Base-by-base conservation (phyloP, 345 rosid species). In the Syzygium aromaticum region DNA sequence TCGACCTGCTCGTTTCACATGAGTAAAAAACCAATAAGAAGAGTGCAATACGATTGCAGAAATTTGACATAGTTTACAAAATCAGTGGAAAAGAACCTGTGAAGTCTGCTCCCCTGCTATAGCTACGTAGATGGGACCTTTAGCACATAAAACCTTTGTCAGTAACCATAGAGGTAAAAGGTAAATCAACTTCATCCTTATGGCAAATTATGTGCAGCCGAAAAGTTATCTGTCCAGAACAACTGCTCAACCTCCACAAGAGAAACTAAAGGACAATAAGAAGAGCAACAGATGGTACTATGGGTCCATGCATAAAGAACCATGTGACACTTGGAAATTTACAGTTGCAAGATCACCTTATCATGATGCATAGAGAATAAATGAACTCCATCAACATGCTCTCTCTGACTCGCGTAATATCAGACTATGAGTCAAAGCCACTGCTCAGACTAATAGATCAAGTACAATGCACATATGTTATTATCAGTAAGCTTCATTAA, bases 101-200 rank as follows among this genome's bases (percentile, higher is more conserved):
- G 92, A 90, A 89, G 96, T 86, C 85, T 92, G 90, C 88, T 95
- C 96, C 91, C 99, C 99, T n/a, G 94, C 97, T 87, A 95, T 67
- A 87, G 99, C 98, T 86, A 95, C 91, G 80, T 84, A 94, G 85
- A 93, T 91, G 80, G 90, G 86, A 64, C 93, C 93, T 85, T 90
- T 90, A n/a, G 87, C 89, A 89, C 82, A 73, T 73, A 73, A 73
- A 73, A 73, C 25, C 25, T 38, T 73, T 33, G 80, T 73, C 80
- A 73, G 80, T 14, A 73, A 73, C 80, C 82, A 73, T 73, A 21
- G 82, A 38, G 82, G 49, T 73, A 19, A 38, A 73, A 19, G 27
- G 49, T 6, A 73, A 38, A 73, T 73, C 27, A 73, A 73, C 27
- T 73, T 38, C 82, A 38, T 73, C 82, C 82, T 33, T 38, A 73